Percentiles rank a stretch among this genome's conserved stretches.
phyloP scores from a whole-genome alignment of 768 basidiomycete genomes.

The Arthromyces matolae region DNA sequence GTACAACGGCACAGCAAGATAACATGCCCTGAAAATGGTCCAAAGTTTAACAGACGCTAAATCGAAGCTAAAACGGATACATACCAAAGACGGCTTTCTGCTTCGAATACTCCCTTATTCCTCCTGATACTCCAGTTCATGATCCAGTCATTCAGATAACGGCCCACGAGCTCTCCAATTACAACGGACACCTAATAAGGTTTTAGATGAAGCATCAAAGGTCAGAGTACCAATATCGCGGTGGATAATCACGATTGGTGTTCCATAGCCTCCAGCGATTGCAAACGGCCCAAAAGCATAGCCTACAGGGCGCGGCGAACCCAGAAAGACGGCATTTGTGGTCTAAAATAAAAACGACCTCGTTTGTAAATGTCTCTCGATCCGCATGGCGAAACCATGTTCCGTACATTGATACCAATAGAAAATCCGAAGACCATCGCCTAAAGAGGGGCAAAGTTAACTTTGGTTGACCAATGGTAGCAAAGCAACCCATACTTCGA shows the following conservation, averaged over 20 bases:
- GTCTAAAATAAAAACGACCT: constrained; percentile 30
- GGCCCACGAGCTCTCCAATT: constrained; percentile 35
- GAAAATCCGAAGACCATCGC: constrained; percentile 30
- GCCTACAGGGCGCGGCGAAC: constrained; percentile 21
- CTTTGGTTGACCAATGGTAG: not conserved
- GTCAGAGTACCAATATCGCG: not conserved
- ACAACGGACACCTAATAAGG: constrained; percentile 30
- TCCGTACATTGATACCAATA: constrained; percentile 35
- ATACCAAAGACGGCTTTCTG: constrained; percentile 48
- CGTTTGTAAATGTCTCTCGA: constrained; percentile 18
- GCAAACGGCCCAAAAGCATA: constrained; percentile 38
- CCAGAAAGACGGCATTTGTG: constrained; percentile 23
- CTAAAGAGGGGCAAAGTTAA: constrained; percentile 4
- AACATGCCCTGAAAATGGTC: constrained; percentile 39
- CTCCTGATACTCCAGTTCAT: constrained; percentile 28
- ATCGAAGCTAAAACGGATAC: not conserved
- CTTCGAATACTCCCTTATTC: constrained; percentile 39
- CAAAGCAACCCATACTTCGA: constrained; percentile 28
- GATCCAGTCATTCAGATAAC: constrained; percentile 36
- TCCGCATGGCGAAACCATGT: not conserved
- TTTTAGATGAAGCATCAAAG: not conserved
- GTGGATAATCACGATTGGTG: constrained; percentile 30
- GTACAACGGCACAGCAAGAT: constrained; percentile 49
- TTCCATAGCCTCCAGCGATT: constrained; percentile 37
- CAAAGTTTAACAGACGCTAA: constrained; percentile 1